Conservation (phyloP, 106 monocot species). For the Hemerocallis citrina region DNA sequence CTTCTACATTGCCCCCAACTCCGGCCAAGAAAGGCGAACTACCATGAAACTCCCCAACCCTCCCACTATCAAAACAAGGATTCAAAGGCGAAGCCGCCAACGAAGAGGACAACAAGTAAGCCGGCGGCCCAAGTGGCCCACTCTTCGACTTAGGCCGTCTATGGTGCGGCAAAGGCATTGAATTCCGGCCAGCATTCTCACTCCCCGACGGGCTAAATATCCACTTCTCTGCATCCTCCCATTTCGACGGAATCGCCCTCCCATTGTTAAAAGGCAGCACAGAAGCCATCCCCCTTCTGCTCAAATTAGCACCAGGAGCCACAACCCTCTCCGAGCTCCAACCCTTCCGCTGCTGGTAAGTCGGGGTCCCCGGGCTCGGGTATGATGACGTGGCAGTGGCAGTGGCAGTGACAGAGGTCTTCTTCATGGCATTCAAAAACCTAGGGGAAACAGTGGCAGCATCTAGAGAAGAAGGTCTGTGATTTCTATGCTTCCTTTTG, state of each 20-base stretch:
- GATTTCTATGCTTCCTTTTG: conserved; percentile 14
- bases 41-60: conserved; percentile 30
- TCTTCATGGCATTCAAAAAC: conserved; percentile 29
- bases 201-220: conserved; percentile 70
- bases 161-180: conserved; percentile 27
- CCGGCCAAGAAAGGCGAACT: conserved; percentile 62
- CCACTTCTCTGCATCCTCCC: conserved; percentile 99
- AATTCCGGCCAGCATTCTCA: conserved; percentile 22
- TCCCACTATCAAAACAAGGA: conserved; percentile 42
- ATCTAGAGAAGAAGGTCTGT: conserved; percentile 40
- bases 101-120: conserved; percentile 16
- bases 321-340: conserved; percentile 79
- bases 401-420: conserved; percentile 14
- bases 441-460: conserved; percentile 46
- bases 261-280: conserved; percentile 51
- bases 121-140: conserved; percentile 65
- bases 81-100: conserved; percentile 40
- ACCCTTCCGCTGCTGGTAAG: conserved; percentile 38
- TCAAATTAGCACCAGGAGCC: conserved; percentile 14
- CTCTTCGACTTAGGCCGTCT: conserved; percentile 86
- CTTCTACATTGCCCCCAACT: conserved; percentile 32
- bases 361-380: conserved; percentile 54
- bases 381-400: conserved; percentile 18
- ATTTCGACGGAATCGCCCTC: conserved; percentile 79
- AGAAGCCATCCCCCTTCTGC: conserved; percentile 27